These are phyloP conservation scores for Conoideocrella luteorostrata DNA, from an alignment of 2,329 filamentous ascomycete species.

Conservation along the genomic window DNA sequence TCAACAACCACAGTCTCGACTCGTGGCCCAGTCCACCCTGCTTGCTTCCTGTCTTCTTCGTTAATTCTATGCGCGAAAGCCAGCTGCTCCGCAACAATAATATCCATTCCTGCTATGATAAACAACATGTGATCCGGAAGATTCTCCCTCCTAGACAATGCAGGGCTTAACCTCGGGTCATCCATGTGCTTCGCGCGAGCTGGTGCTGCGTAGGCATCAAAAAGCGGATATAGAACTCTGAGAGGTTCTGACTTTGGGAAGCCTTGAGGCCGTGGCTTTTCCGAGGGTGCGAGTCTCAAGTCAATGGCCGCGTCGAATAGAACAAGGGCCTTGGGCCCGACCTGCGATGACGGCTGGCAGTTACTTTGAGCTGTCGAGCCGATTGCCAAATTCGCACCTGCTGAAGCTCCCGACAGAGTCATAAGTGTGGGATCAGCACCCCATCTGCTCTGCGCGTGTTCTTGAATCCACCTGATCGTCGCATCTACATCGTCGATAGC, in stretches of 20 bases:
- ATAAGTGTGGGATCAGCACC: conserved; percentile 32
- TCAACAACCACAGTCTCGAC: conserved; percentile 18
- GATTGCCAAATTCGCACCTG: conserved; percentile 38
- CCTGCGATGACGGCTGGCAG: conserved; percentile 17
- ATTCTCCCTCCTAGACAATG: conserved; percentile 21
- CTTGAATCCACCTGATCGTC: conserved; percentile 31
- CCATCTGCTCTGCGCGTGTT: conserved; percentile 28
- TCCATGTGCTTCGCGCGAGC: conserved; percentile 19
- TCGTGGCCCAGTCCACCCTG: conserved; percentile 7
- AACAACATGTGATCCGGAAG: conserved; percentile 32
- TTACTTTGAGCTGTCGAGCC: conserved; percentile 20
- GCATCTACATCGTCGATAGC: conserved; percentile 42
- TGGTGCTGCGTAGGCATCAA: conserved; percentile 35
- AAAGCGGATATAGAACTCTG: conserved; percentile 31
- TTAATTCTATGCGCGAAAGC: conserved; percentile 25
- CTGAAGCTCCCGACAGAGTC: conserved; percentile 37
- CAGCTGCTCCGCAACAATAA: conserved; percentile 27
- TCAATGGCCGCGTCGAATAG: conserved; percentile 35
- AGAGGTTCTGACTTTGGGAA: conserved; percentile 32
- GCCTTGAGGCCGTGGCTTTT: conserved; percentile 29
- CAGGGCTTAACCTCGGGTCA: conserved; percentile 30
- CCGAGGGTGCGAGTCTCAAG: conserved; percentile 28
- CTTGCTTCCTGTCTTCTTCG: conserved; percentile 14
- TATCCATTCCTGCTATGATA: conserved; percentile 33
- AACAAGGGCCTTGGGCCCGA: conserved; percentile 29